Percentiles rank a stretch among this genome's conserved stretches.
phyloP scores from a whole-genome alignment of 768 basidiomycete species.

The Mrakia gelida region DNA sequence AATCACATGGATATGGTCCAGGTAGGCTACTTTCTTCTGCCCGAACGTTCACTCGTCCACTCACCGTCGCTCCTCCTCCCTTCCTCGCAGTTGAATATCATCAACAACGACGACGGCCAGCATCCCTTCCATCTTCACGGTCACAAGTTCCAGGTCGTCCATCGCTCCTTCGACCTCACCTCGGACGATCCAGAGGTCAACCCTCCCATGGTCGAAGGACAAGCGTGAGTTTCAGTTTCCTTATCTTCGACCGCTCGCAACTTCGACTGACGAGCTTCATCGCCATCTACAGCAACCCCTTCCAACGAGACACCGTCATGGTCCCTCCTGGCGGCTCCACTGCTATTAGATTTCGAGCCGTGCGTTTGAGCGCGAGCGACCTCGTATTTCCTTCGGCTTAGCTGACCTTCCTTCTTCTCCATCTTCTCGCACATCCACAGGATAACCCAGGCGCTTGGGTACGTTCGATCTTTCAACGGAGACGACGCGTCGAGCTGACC shows the following conservation, averaged over 20 bases:
- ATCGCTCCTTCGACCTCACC: conserved; percentile 64
- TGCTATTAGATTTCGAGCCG: conserved; percentile 70
- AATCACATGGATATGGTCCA: conserved; percentile 72
- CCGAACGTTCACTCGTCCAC: not conserved
- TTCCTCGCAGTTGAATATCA: not conserved
- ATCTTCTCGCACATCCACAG: no score
- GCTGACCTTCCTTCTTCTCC: no score
- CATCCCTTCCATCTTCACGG: conserved; percentile 79
- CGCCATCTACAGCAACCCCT: conserved; percentile 57
- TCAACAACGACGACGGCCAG: conserved; percentile 35
- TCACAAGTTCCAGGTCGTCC: conserved; percentile 53
- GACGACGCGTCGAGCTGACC: not conserved
- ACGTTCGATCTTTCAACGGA: no score
- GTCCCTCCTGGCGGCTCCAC: conserved; percentile 50
- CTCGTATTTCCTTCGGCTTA: no score
- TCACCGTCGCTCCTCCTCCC: not conserved
- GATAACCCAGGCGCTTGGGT: conserved; percentile 88
- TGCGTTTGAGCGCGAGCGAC: no score
- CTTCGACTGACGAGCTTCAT: not conserved
- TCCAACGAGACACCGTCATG: conserved; percentile 71
- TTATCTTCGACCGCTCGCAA: not conserved
- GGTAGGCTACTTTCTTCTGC: not conserved
- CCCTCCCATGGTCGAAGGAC: conserved; percentile 68
- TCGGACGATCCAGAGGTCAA: conserved; percentile 67
- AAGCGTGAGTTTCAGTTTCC: conserved; percentile 41